These are phyloP conservation scores for Jatropha podagrica DNA, from an alignment of 441 rosid species.

Conservation along the genomic window DNA sequence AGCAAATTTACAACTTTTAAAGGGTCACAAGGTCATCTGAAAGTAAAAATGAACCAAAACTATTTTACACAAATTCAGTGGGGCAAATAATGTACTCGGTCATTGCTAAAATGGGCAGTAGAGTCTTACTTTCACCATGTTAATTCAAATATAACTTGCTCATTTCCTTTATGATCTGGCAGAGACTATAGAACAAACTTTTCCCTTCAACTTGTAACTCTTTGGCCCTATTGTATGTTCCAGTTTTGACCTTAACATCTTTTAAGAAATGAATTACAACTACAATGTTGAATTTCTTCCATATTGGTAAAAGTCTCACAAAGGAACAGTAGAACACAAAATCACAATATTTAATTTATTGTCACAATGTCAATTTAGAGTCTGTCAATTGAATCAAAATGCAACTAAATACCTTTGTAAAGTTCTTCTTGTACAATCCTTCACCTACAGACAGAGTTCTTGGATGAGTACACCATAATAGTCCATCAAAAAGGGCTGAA, in stretches of 20 bases:
- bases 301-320: too few species aligned
- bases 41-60: too few species aligned
- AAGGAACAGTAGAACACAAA: too few species aligned
- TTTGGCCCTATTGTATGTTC: not conserved
- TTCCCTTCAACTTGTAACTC: not conserved
- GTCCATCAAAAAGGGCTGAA: not conserved
- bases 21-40: too few species aligned
- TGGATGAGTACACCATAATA: not conserved
- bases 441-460: not conserved
- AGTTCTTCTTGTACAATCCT: too few species aligned
- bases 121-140: not conserved
- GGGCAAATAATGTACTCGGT: too few species aligned
- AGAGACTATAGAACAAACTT: not conserved
- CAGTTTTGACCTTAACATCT: not conserved
- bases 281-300: too few species aligned
- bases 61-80: too few species aligned
- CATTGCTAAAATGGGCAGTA: not conserved
- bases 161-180: not conserved
- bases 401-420: not conserved
- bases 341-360: not conserved
- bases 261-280: too few species aligned
- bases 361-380: not conserved
- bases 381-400: too few species aligned
- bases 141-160: not conserved
- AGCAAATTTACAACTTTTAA: too few species aligned